phyloP scores from a whole-genome alignment of 2,329 filamentous ascomycete genomes.

The Aspergillus arachidicola region DNA sequence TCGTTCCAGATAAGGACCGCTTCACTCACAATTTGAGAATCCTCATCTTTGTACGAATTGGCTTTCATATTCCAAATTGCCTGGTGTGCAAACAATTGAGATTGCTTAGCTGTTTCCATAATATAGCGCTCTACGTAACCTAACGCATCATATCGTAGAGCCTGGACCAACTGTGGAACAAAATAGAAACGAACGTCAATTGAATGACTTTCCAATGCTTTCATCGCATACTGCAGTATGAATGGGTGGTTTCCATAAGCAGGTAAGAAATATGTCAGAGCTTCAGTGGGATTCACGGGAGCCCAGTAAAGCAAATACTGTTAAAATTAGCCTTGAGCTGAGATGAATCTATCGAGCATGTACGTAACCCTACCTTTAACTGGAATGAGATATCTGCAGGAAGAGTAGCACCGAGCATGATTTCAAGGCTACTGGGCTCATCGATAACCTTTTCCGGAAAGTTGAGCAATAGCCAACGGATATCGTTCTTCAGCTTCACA shows the following conservation, averaged over 20 bases:
- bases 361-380: constrained; percentile 65
- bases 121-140: constrained; percentile 98
- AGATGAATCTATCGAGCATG: background rate
- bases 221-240: constrained; percentile 94
- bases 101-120: constrained; percentile 93
- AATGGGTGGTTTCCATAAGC: constrained; percentile 89
- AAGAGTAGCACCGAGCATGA: constrained; percentile 76
- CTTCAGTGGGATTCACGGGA: constrained; percentile 87
- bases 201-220: constrained; percentile 87
- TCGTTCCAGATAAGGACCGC: background rate
- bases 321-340: constrained; percentile 10
- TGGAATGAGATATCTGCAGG: constrained; percentile 81
- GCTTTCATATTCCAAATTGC: constrained; percentile 99
- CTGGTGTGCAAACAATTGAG: constrained; percentile 97
- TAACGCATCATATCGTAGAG: constrained; percentile 85
- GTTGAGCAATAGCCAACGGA: constrained; percentile 78
- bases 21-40: constrained; percentile 72
- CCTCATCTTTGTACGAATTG: constrained; percentile 96
- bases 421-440: constrained; percentile 79
- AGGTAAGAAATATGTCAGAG: constrained; percentile 90
- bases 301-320: constrained; percentile 92
- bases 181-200: constrained; percentile 99
- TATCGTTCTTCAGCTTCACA: constrained; percentile 69
- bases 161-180: constrained; percentile 96
- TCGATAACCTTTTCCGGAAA: constrained; percentile 80